Evolutionary conservation across 352 stramenopile genomes (phyloP).

Genomic region (Phytophthora sansomeana): DNA sequence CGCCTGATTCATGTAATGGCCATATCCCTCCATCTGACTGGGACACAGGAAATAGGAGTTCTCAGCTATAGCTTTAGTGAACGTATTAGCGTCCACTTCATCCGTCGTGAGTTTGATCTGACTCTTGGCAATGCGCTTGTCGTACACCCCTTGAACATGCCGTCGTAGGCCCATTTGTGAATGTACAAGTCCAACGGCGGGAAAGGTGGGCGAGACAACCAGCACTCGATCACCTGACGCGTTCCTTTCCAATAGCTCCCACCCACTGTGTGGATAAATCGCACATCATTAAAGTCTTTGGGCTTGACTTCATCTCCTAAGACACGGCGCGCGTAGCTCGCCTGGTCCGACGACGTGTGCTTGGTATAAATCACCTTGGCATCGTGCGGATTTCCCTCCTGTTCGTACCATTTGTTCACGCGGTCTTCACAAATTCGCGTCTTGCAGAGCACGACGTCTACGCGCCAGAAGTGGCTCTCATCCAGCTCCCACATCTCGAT

Average conservation of each 20-base stretch:
- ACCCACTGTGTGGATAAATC: slow-evolving; percentile 48
- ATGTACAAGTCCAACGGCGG: slow-evolving; percentile 64
- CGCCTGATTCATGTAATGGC: slow-evolving; percentile 78
- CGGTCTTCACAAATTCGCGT: slow-evolving; percentile 55
- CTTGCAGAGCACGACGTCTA: slow-evolving; percentile 54
- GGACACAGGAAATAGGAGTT: slow-evolving; percentile 64
- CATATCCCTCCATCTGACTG: slow-evolving; percentile 70
- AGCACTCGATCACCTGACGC: slow-evolving; percentile 61
- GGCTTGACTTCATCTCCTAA: slow-evolving; percentile 32
- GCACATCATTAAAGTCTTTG: slow-evolving; percentile 51
- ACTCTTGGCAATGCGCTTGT: slow-evolving; percentile 40
- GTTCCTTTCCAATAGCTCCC: slow-evolving; percentile 63
- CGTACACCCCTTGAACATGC: slow-evolving; percentile 44
- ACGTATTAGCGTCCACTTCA: slow-evolving; percentile 40
- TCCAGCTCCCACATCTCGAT: slow-evolving; percentile 64
- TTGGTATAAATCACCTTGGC: slow-evolving; percentile 65
- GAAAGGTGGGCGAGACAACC: slow-evolving; percentile 54
- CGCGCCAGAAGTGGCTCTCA: slow-evolving; percentile 46
- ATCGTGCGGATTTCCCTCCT: slow-evolving; percentile 60
- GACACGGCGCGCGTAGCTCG: slow-evolving; percentile 39
- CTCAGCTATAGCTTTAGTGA: slow-evolving; percentile 53
- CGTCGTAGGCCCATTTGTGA: slow-evolving; percentile 47
- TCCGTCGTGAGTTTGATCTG: slow-evolving; percentile 43
- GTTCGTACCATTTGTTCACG: slow-evolving; percentile 57
- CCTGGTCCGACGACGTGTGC: slow-evolving; percentile 62